Evolutionary conservation across 2,329 filamentous ascomycete species (phyloP), one percentile per base, ranked within the genome.

Genomic region (Botrytis deweyae): DNA sequence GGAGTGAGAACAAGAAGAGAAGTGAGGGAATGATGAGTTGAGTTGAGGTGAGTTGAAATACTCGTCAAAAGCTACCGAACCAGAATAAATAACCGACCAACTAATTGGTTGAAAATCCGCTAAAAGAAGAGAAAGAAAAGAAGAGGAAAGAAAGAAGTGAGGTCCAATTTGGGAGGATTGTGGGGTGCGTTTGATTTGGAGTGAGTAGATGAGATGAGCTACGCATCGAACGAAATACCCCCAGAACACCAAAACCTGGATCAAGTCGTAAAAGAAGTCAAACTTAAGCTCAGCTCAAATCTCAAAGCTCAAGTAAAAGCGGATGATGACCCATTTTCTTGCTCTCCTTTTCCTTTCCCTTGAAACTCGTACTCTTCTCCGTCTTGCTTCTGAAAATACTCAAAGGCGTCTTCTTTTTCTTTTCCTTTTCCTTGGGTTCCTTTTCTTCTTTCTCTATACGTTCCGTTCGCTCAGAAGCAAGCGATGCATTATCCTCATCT

Each of bases 311-410:
- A 29, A 73, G 40, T 18, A 70, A 55, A 20, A 73, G 61, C 18
- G 72, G 72, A 70, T 73, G 72, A 73, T 73, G 72, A 42, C 58
- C 66, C 61, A 69, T 63, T 7, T 69, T 70, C 66, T 72, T 72
- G 3, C 62, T n/a, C 29, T 72, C 63, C 63, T 59, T 72, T 2
- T 68, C 70, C 63, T 72, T 72, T 20, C 49, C 62, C 49, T 67
- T 67, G 0, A 9, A 49, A 49, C 59, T 66, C n/a, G 29, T 64
- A 55, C 65, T 72, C n/a, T 70, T 70, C 29, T 73, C 72, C 33
- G 44, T 70, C 20, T 58, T 73, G 16, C 55, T 63, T 12, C 55
- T 55, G 4, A 73, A 73, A 16, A 73, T 44, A 49, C 62, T 59
- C 6, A 73, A n/a, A 1, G 63, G 49, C 2, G 70, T 68, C 63